Evolutionary conservation across 1,139 yeast genomes (phyloP), one percentile per base, ranked within the genome.

Genomic region (Protomyces inundatus): DNA sequence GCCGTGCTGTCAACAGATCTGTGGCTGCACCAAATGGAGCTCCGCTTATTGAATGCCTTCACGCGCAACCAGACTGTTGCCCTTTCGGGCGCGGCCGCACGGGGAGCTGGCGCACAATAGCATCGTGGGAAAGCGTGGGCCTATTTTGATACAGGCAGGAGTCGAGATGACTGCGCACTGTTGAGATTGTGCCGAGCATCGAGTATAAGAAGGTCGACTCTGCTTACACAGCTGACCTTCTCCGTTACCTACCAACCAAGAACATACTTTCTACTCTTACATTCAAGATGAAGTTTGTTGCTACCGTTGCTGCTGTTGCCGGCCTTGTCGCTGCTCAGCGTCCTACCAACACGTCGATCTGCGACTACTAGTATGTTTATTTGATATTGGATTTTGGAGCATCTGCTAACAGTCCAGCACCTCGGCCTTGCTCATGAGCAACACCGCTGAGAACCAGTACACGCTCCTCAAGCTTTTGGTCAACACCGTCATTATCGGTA

Each of bases 381-480:
- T 39, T 3, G 23, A 23, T 10, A 12, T 6, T 39, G 14, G 14
- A 39, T 10, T 9, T 39, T 14, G 42, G n/a, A 14, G 14, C 12
- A 39, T 39, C 42, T 5, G 12, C 42, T 39, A 10, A 39, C 42
- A 39, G 1, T 12, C 23, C 48, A 42, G 48, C 50, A 57, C 61
- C 35, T 36, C 50, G 14, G 61, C 61, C 30, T 37, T 57, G 48
- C 55, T 57, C 32, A 51, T 48, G 55, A 39, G 40, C 55, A 57
- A 57, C 61, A 57, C 61, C 10, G 61, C 61, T 6, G 61, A 57
- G 55, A 57, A 57, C 55, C 61, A 57, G 55, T 57, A 57, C 39
- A 57, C 61, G 6, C 61, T 57, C n/a, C 55, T 57, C 45, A 57
- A 57, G 55, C 45, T 57, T 33, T 33, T 57, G n/a, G 61, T 57